These are phyloP conservation scores for Aspergillus sp. DNA, from an alignment of 2,329 filamentous ascomycete species.

Conservation along the genomic window DNA sequence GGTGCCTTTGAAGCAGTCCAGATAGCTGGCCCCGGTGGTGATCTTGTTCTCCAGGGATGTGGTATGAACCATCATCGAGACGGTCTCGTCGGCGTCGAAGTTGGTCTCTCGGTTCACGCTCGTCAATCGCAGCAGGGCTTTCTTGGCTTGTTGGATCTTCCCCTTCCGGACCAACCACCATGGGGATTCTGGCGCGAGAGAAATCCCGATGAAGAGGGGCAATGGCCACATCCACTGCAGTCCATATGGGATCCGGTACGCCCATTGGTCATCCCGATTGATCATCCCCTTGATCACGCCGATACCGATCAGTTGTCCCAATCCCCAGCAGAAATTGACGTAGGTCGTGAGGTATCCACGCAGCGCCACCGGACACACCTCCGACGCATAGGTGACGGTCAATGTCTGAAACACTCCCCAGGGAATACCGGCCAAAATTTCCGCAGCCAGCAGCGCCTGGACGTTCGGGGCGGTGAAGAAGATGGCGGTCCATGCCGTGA, in stretches of 20 bases:
- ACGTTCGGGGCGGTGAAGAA: slow-evolving; percentile 55
- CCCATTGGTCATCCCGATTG: slow-evolving; percentile 50
- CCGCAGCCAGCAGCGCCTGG: slow-evolving; percentile 50
- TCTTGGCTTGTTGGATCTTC: slow-evolving; percentile 50
- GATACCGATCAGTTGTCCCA: slow-evolving; percentile 54
- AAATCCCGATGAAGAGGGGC: slow-evolving; percentile 50
- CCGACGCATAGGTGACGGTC: slow-evolving; percentile 50
- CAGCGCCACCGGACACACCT: slow-evolving; percentile 50
- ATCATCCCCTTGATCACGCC: slow-evolving; percentile 54
- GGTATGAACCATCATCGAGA: slow-evolving; percentile 92
- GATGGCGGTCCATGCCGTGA: slow-evolving; percentile 52
- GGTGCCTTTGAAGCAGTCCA: slow-evolving; percentile 80
- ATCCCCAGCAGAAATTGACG: slow-evolving; percentile 50
- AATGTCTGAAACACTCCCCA: slow-evolving; percentile 56
- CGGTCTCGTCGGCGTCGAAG: slow-evolving; percentile 79
- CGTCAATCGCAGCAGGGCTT: slow-evolving; percentile 48
- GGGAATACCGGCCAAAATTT: slow-evolving; percentile 54
- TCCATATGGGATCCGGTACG: slow-evolving; percentile 55
- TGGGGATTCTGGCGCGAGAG: slow-evolving; percentile 53
- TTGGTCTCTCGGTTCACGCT: slow-evolving; percentile 57
- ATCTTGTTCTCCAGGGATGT: slow-evolving; percentile 77
- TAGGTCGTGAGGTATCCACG: slow-evolving; percentile 50
- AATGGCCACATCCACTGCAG: slow-evolving; percentile 58
- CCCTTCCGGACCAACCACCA: slow-evolving; percentile 55
- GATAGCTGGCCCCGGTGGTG: slow-evolving; percentile 71